Conservation (phyloP, 1,139 yeast species). For the Spathaspora sp. region DNA sequence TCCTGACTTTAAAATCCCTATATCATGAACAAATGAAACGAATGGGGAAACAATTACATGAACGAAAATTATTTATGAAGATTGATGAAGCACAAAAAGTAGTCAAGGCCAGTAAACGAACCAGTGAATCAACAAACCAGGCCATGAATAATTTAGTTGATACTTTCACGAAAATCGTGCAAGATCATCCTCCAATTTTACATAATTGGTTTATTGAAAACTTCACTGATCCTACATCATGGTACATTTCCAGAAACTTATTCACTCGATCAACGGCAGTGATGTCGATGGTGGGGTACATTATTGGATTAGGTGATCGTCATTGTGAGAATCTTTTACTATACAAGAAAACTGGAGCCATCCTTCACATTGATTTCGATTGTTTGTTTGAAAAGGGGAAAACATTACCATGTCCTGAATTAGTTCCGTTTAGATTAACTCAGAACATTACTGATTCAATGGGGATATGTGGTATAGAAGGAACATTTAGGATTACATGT, state of each 20-base stretch:
- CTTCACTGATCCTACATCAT: constrained; percentile 84
- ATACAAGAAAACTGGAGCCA: constrained; percentile 71
- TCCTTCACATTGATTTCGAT: constrained; percentile 94
- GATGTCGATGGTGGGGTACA: constrained; percentile 96
- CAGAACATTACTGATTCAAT: constrained; percentile 87
- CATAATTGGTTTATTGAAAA: constrained; percentile 86
- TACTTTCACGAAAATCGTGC: constrained; percentile 32
- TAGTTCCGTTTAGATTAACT: constrained; percentile 91
- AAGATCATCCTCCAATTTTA: constrained; percentile 68
- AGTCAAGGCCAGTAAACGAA: constrained; percentile 23
- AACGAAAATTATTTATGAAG: constrained; percentile 32
- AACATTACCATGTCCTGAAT: constrained; percentile 75
- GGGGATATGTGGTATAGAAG: constrained; percentile 90
- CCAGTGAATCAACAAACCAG: constrained; percentile 7
- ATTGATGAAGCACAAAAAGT: constrained; percentile 42
- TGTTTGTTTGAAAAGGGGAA: constrained; percentile 88
- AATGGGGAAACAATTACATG: constrained; percentile 33
- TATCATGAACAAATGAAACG: constrained; percentile 45
- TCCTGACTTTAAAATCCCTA: constrained; percentile 74
- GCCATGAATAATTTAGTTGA: constrained; percentile 20
- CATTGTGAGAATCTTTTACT: constrained; percentile 90
- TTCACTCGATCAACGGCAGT: constrained; percentile 86
- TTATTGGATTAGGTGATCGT: constrained; percentile 89
- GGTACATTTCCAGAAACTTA: constrained; percentile 78
- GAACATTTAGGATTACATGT: constrained; percentile 79